Evolutionary conservation across 345 rosid genomes (phyloP), one percentile per base, ranked within the genome.

Genomic region (Cardamine occulta): DNA sequence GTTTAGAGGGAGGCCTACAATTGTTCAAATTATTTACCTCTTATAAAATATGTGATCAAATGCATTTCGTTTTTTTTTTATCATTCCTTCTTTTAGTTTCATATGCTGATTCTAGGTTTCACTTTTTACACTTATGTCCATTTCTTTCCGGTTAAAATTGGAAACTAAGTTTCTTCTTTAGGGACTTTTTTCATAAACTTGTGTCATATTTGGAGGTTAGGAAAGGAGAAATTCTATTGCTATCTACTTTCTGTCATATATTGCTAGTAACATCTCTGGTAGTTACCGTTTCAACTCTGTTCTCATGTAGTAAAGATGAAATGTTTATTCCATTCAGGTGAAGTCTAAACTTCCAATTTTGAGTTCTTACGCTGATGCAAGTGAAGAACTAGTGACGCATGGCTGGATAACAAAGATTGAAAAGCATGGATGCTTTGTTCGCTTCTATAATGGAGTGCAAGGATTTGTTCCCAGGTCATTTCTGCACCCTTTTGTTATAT

Each of bases 341-440:
- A 92, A 92, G 76, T 95, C 99, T 10, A 90, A 89, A 78, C 99
- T 84, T 75, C 79, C 85, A 54, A 89, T 95, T 80, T 74, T 95
- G 78, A 85, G 92, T 75, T 90, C 96, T 47, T 95, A 90, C 72
- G 79, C 89, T 72, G 97, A 95, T 82, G 99, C 92, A 74, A 81
- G 84, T 40, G 88, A 86, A 62, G 97, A 97, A 35, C 73, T 92
- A 24, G 77, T 88, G 75, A 86, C 92, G 6, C 99, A 92, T 85
- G 99, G 99, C 66, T 95, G 99, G 99, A 90, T 95, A 79, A 85
- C 93, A 45, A 95, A 90, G 85, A 92, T 88, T 74, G 99, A 92
- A 82, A 86, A 90, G 58, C 91, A 89, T 80, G 99, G 99, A 59
- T 95, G 97, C 87, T 91, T 90, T 61, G 90, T 92, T 73, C 92